Conservation (phyloP, 257 asterid species). For the Lantana camara region DNA sequence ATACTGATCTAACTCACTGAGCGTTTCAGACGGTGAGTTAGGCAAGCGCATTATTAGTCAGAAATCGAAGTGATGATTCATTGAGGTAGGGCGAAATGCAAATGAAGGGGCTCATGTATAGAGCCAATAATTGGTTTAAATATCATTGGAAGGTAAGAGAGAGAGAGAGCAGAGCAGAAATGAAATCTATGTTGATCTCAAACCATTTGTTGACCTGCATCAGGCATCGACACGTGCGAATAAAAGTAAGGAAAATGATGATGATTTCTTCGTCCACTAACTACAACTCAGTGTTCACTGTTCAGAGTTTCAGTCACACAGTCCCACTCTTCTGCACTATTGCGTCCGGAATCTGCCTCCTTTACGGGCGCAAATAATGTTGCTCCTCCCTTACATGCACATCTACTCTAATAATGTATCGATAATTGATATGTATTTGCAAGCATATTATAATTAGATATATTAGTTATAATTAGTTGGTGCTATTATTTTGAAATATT, state of each 20-base stretch:
- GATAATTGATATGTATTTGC: no score
- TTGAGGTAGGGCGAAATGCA: neutral
- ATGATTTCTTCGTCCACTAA: neutral
- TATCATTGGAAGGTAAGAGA: neutral
- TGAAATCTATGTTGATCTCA: neutral
- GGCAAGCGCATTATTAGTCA: no score
- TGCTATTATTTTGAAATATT: no score
- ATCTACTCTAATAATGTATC: no score
- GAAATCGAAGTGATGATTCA: neutral
- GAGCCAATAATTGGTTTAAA: constrained; percentile 14
- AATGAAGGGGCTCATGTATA: constrained; percentile 8
- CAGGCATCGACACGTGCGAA: neutral
- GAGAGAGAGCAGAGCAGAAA: neutral
- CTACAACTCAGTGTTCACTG: neutral
- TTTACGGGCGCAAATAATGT: neutral
- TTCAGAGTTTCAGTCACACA: neutral
- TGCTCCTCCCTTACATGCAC: no score
- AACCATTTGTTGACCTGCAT: neutral
- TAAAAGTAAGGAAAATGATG: no score
- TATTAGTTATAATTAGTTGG: no score
- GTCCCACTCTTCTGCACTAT: neutral
- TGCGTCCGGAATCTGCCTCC: no score
- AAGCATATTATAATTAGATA: no score
- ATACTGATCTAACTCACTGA: no score
- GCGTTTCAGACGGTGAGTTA: no score